Conservation (phyloP, 2,329 filamentous ascomycete species). For the Penicillium polonicum region DNA sequence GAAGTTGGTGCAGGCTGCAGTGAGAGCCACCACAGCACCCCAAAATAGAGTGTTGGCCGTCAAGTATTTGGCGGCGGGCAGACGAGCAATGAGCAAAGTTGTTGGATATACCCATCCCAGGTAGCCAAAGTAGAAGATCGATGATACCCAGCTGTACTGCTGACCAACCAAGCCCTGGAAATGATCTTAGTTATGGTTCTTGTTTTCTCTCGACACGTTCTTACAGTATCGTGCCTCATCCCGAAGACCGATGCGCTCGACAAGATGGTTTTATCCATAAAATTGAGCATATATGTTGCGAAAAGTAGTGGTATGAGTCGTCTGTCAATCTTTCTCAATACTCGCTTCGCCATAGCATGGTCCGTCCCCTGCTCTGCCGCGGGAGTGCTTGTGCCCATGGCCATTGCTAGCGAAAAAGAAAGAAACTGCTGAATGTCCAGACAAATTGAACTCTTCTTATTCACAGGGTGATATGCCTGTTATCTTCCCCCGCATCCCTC, state of each 20-base stretch:
- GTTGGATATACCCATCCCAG: slow-evolving; percentile 31
- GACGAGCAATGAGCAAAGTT: slow-evolving; percentile 25
- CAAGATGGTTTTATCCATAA: slow-evolving; percentile 61
- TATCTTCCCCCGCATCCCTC: slow-evolving; percentile 19
- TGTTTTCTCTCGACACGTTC: neutral
- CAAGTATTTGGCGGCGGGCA: slow-evolving; percentile 31
- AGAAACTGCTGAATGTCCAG: neutral
- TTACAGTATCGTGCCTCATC: slow-evolving; percentile 47
- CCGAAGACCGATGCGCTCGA: slow-evolving; percentile 59
- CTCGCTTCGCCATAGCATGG: slow-evolving; percentile 20
- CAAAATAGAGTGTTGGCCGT: slow-evolving; percentile 48
- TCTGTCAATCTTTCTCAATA: slow-evolving; percentile 47
- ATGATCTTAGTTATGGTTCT: neutral
- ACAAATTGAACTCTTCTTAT: neutral
- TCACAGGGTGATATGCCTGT: slow-evolving; percentile 1
- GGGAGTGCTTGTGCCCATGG: slow-evolving; percentile 6
- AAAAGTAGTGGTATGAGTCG: slow-evolving; percentile 35
- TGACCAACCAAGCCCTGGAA: slow-evolving; percentile 18
- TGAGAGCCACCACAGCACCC: slow-evolving; percentile 51
- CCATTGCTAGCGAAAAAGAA: neutral
- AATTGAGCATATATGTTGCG: slow-evolving; percentile 59
- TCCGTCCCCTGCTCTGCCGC: slow-evolving; percentile 13
- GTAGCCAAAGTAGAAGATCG: slow-evolving; percentile 34
- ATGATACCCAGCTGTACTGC: slow-evolving; percentile 32
- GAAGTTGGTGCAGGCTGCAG: slow-evolving; percentile 50